Evolutionary conservation across 2,329 filamentous ascomycete genomes (phyloP).

Genomic region (Arthrobotrys megalospora): DNA sequence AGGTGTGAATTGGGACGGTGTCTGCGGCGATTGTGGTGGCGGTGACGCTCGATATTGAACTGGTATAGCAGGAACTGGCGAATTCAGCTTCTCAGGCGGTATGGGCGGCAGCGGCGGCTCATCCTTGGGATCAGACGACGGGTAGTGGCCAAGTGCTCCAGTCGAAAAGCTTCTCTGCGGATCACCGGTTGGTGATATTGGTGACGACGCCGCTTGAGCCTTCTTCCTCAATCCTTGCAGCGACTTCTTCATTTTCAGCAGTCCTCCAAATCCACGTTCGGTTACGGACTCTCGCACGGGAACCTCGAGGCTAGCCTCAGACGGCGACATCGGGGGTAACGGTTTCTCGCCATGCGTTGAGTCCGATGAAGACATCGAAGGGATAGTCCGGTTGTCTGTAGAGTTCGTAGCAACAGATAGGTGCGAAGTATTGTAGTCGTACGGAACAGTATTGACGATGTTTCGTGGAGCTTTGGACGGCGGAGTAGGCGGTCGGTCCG

Average conservation of each 20-base stretch:
- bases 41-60: constrained; percentile 32
- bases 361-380: constrained; percentile 31
- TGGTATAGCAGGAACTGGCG: constrained; percentile 14
- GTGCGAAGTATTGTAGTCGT: constrained; percentile 47
- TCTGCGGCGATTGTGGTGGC: constrained; percentile 31
- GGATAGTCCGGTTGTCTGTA: constrained; percentile 29
- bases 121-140: constrained; percentile 34
- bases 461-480: constrained; percentile 44
- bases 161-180: constrained; percentile 53
- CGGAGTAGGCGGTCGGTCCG: constrained; percentile 54
- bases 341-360: constrained; percentile 43
- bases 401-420: constrained; percentile 40
- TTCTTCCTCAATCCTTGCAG: constrained; percentile 57
- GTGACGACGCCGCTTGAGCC: constrained; percentile 44
- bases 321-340: constrained; percentile 37
- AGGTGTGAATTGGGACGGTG: constrained; percentile 9
- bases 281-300: constrained; percentile 40
- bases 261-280: constrained; percentile 53
- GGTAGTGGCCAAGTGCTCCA: constrained; percentile 30
- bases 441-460: constrained; percentile 18
- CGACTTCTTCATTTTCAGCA: constrained; percentile 61
- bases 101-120: constrained; percentile 54
- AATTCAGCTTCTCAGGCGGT: constrained; percentile 48
- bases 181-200: constrained; percentile 53
- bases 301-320: constrained; percentile 38